Percentiles rank a stretch among this genome's conserved stretches.
Evolutionary conservation across 352 stramenopile genomes (phyloP).

Genomic region (Pythium biforme): DNA sequence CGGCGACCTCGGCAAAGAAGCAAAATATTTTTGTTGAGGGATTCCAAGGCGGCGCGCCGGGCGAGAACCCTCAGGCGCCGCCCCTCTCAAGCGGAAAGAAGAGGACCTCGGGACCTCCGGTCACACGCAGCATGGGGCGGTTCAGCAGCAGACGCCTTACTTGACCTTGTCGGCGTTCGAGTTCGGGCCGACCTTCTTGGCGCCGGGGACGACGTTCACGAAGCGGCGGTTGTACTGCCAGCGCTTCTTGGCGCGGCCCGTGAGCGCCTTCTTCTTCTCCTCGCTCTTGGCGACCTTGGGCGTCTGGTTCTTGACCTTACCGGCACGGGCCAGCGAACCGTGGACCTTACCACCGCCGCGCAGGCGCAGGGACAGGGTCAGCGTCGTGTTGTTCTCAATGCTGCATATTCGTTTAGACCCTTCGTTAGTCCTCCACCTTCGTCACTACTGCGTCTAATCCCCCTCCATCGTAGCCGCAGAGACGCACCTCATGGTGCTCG

Average conservation of each 20-base stretch:
- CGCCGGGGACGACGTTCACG: conserved; percentile 98
- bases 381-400: conserved; percentile 96
- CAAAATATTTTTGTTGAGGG: conserved; percentile 25
- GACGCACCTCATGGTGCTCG: conserved; percentile 30
- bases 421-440: neutral
- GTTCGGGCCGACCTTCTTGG: conserved; percentile 98
- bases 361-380: conserved; percentile 96
- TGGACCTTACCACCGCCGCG: conserved; percentile 98
- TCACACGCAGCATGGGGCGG: neutral
- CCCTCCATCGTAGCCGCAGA: too few species aligned
- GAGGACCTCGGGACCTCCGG: neutral
- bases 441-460: too few species aligned
- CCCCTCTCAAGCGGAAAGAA: conserved; percentile 25
- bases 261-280: conserved; percentile 97
- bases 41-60: conserved; percentile 14
- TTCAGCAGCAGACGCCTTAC: conserved; percentile 5
- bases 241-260: conserved; percentile 98
- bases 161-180: conserved; percentile 95
- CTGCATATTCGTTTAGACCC: conserved; percentile 61
- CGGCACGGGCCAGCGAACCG: conserved; percentile 99
- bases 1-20: conserved; percentile 25
- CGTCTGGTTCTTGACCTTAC: conserved; percentile 99
- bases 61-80: neutral
- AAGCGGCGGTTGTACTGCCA: conserved; percentile 99
- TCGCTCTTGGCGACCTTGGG: conserved; percentile 99